A percentile compares a stretch with the other conserved stretches of the same genome.
phyloP scores from a whole-genome alignment of 2,329 filamentous ascomycete genomes.

The Sordariomycetes sp. region DNA sequence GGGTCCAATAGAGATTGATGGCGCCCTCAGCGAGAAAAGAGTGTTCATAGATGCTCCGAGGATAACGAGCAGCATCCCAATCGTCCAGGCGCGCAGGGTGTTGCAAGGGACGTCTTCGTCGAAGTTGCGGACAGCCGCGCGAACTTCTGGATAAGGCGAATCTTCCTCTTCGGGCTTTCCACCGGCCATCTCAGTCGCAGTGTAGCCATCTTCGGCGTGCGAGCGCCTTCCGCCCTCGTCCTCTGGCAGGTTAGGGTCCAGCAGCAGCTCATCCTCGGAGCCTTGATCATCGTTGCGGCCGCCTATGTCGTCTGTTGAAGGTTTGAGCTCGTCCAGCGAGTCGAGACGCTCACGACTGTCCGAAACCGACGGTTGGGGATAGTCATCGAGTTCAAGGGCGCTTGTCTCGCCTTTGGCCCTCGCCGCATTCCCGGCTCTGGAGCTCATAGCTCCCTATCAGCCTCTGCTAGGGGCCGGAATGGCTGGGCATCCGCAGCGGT shows the following conservation, averaged over 20 bases:
- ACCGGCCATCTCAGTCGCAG: conserved; percentile 11
- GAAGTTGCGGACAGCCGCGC: conserved; percentile 54
- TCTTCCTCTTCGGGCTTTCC: conserved; percentile 35
- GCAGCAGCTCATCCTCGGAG: conserved; percentile 46
- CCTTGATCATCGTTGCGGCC: conserved; percentile 29
- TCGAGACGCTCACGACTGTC: conserved; percentile 14
- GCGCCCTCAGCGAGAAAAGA: conserved; percentile 52
- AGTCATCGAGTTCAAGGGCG: conserved; percentile 1
- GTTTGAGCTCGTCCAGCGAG: conserved; percentile 10
- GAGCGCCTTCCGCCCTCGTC: conserved; percentile 27
- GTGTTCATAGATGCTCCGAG: conserved; percentile 54
- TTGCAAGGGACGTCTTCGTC: conserved; percentile 59
- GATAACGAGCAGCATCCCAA: conserved; percentile 47
- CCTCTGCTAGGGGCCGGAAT: too few species aligned
- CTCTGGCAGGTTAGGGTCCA: conserved; percentile 41
- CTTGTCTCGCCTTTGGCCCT: not conserved
- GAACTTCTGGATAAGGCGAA: conserved; percentile 59
- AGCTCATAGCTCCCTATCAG: not conserved
- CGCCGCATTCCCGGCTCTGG: not conserved
- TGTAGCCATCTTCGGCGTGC: conserved; percentile 16
- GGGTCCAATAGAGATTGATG: conserved; percentile 50
- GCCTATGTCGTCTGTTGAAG: conserved; percentile 18
- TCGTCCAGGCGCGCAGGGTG: conserved; percentile 56
- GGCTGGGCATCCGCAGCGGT: too few species aligned
- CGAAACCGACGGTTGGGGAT: conserved; percentile 11